phyloP scores from a whole-genome alignment of 257 asterid species.

The Solanum verrucosum region DNA sequence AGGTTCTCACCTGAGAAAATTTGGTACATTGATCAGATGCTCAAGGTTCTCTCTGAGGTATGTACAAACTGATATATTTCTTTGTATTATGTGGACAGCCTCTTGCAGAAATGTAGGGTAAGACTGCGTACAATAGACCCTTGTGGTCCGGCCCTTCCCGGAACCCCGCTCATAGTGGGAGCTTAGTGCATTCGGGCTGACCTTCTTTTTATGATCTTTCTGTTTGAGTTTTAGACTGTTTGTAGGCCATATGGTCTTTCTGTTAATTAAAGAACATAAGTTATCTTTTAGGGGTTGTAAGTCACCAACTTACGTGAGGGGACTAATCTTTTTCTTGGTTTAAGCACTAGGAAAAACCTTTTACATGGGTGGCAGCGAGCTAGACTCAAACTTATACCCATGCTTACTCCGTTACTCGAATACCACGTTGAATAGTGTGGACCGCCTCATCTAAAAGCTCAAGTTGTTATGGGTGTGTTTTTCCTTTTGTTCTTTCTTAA shows the following conservation, averaged over 20 bases:
- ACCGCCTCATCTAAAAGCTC: not conserved
- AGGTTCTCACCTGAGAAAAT: constrained; percentile 90
- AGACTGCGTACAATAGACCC: not conserved
- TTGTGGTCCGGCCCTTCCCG: not conserved
- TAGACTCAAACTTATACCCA: not conserved
- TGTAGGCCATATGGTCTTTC: not conserved
- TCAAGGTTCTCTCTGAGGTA: constrained; percentile 93
- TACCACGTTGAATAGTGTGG: not conserved
- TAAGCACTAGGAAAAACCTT: not conserved
- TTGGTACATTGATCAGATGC: constrained; percentile 97
- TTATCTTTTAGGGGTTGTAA: not conserved
- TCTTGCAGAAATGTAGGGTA: not conserved
- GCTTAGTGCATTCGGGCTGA: not conserved
- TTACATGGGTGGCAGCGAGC: not conserved
- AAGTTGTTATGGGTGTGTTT: not conserved
- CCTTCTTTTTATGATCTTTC: not conserved
- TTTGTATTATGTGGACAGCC: not conserved
- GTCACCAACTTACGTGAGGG: not conserved
- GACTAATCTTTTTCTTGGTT: not conserved
- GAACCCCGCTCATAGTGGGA: not conserved
- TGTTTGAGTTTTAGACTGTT: not conserved
- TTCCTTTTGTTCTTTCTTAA: not conserved
- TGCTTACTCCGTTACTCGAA: not conserved
- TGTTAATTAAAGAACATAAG: not conserved
- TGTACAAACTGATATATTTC: constrained; percentile 3